phyloP scores from a whole-genome alignment of 2,329 filamentous ascomycete species.

The Plenodomus biglobosus region DNA sequence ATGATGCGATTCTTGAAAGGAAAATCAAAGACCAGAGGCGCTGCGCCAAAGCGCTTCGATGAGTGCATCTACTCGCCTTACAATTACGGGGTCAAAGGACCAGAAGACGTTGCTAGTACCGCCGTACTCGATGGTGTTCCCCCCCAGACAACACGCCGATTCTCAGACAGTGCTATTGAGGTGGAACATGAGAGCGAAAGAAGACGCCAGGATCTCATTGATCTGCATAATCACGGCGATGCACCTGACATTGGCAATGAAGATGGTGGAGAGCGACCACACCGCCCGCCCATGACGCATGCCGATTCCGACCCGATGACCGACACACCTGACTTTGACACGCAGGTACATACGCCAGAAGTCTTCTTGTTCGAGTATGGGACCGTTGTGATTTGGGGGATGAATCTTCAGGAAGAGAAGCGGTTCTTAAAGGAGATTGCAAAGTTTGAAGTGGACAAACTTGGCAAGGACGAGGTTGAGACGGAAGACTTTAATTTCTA shows the following conservation, averaged over 20 bases:
- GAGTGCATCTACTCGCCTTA: conserved; percentile 98
- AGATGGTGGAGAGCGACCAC: conserved; percentile 25
- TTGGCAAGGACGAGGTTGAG: conserved; percentile 85
- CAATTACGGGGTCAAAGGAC: conserved; percentile 63
- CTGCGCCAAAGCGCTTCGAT: conserved; percentile 89
- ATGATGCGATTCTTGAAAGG: conserved; percentile 91
- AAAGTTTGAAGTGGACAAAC: conserved; percentile 90
- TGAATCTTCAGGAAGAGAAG: conserved; percentile 86
- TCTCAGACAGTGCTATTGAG: conserved; percentile 72
- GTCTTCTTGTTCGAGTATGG: conserved; percentile 97
- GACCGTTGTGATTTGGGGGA: conserved; percentile 97
- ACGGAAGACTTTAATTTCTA: conserved; percentile 99
- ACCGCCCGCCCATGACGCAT: conserved; percentile 31
- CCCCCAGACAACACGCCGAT: conserved; percentile 61
- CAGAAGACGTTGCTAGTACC: conserved; percentile 40
- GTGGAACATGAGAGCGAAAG: conserved; percentile 61
- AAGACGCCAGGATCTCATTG: conserved; percentile 63
- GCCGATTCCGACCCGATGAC: conserved; percentile 37
- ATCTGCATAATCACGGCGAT: conserved; percentile 54
- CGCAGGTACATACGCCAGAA: conserved; percentile 85
- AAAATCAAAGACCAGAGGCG: conserved; percentile 71
- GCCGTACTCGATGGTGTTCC: conserved; percentile 32
- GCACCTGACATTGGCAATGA: conserved; percentile 28
- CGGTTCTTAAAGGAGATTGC: conserved; percentile 90
- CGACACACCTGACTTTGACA: conserved; percentile 74